Base-by-base conservation (phyloP, 495 filamentous ascomycete genomes). In the Endocarpon pusillum region DNA sequence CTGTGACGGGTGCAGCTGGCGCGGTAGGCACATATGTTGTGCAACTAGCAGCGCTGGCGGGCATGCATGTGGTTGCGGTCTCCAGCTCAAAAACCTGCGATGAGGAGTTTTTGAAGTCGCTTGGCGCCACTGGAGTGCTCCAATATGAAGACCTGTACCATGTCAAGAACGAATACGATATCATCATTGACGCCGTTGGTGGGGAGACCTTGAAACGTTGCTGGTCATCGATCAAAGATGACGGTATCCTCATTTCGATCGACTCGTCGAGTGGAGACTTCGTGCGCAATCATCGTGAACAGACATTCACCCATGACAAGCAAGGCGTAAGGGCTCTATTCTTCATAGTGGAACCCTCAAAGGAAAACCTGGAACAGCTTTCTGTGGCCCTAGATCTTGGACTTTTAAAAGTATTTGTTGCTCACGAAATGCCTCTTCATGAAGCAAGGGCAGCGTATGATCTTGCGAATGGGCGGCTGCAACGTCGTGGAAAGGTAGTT, bases 1-100 rank as follows among this genome's bases (percentile, higher is more conserved):
- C 57, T 54, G 50, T 71, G 19, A 67, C 59, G 3, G 63, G 51
- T 28, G 68, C 68, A 10, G 44, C 61, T 4, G 57, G 69, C 2
- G 62, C 65, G 2, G 64, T 71, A 3, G 72, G 72, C 2, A 53
- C 60, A 19, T 73, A 66, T 69, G 49, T 61, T 11, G 53, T 67
- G 36, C 72, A 74, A 49, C 43, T 77, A 18, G 71, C 66, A 4
- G 48, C 39, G 21, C 34, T 58, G 19, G 50, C 58, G 0, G 62
- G 59, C 2, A 50, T 53, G 6, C 43, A 53, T 21, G 57, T 59
- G 11, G 45, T 71, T 16, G 55, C 45, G 22, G 57, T 48, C 1
- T 53, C 53, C 19, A 57, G 64, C 3, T 16, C 57, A 3, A 45
- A 51, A 11, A 66, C 22, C 21, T 41, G 2, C 18, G 56, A 61